Evolutionary conservation across 2,329 filamentous ascomycete genomes (phyloP), one percentile per base, ranked within the genome.

Genomic region (Aspergillus versicolor): DNA sequence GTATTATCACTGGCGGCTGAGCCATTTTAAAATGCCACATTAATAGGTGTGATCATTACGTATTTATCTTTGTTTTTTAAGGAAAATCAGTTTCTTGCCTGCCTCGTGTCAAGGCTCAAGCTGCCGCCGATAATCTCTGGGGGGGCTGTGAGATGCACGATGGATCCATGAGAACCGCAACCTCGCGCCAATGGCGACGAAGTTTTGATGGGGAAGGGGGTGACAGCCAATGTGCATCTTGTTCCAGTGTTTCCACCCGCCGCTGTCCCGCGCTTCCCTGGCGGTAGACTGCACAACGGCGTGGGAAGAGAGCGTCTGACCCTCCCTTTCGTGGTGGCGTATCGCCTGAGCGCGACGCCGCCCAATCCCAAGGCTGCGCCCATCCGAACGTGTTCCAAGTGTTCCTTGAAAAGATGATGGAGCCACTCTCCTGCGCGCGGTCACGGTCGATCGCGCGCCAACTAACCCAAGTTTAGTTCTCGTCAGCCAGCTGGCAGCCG

Each of bases 381-480:
- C 41, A 38, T 37, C 32, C 51, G 30, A 21, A 27, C 11, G 30
- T 52, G 41, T 51, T 42, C 37, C 48, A 37, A 37, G 34, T 37
- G 34, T 37, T 37, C 34, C 34, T 37, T 52, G 37, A n/a, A 52
- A 15, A 22, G 19, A 27, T 47, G 51, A 47, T 34, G 27, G 27
- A 15, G 44, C 30, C 44, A 32, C 59, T 57, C 50, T 56, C 63
- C 64, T 65, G 66, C 60, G 67, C 61, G 65, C 66, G 64, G 67
- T 65, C 67, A 64, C 67, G 69, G 72, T 68, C 66, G 71, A 73
- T 74, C 71, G 70, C 71, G 71, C 71, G 71, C 68, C 69, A 73
- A 73, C 65, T 65, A 51, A 54, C 37, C 61, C 61, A 48, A 60
- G 53, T 62, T 42, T 57, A 55, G 52, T 55, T 57, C 56, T 56